phyloP scores from a whole-genome alignment of 2,329 filamentous ascomycete species.

The Exophiala oligosperma region DNA sequence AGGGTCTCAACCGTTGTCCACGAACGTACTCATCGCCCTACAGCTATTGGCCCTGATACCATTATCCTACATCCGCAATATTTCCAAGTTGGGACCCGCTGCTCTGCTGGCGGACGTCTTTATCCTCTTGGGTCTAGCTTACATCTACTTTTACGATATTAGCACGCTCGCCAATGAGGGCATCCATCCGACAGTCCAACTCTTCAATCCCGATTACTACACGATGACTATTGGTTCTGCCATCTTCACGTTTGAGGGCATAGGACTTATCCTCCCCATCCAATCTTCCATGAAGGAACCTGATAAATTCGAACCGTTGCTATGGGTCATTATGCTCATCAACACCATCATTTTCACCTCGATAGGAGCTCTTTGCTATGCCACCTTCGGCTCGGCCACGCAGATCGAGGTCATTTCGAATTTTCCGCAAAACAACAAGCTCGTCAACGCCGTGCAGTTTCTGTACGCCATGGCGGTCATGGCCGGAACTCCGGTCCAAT shows the following conservation, averaged over 20 bases:
- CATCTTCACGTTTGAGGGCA: constrained; percentile 78
- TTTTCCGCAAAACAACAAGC: constrained; percentile 66
- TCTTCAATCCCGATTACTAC: constrained; percentile 70
- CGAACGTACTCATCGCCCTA: constrained; percentile 63
- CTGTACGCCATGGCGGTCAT: constrained; percentile 72
- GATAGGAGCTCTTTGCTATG: constrained; percentile 72
- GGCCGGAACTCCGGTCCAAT: constrained; percentile 71
- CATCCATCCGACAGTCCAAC: constrained; percentile 59
- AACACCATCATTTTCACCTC: constrained; percentile 73
- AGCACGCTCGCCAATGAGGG: constrained; percentile 56
- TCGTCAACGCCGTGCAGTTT: constrained; percentile 77
- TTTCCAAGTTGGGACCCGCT: constrained; percentile 69
- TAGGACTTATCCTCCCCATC: constrained; percentile 74
- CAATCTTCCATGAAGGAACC: constrained; percentile 74
- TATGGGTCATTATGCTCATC: constrained; percentile 69
- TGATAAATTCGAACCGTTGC: constrained; percentile 64
- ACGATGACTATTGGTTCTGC: constrained; percentile 71
- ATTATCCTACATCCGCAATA: constrained; percentile 70
- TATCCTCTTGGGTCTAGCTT: constrained; percentile 68
- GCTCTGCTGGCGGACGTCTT: constrained; percentile 71
- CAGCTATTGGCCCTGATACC: constrained; percentile 67
- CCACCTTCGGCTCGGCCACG: constrained; percentile 68
- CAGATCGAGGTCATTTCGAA: constrained; percentile 76
- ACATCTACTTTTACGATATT: constrained; percentile 74
- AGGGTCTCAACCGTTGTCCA: constrained; percentile 50